Conservation (phyloP, 2,329 filamentous ascomycete species). For the Xenoacremonium recifei region DNA sequence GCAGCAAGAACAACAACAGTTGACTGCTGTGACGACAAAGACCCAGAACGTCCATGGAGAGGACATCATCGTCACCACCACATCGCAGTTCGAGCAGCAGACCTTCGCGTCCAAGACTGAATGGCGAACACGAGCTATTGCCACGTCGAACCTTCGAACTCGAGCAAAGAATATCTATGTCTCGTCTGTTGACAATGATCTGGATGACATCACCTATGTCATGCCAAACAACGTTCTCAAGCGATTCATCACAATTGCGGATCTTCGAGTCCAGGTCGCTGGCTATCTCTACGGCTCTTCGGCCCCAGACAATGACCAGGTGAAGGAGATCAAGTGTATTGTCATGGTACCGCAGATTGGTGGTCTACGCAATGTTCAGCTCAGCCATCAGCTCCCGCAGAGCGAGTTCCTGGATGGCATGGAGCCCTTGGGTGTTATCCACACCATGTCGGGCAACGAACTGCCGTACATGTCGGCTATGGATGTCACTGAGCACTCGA, state of each 20-base stretch:
- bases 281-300: conserved; percentile 94
- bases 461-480: conserved; percentile 93
- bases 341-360: conserved; percentile 98
- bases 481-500: conserved; percentile 92
- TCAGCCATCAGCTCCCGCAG: conserved; percentile 86
- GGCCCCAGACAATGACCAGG: conserved; percentile 89
- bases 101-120: conserved; percentile 98
- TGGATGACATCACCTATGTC: conserved; percentile 91
- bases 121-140: conserved; percentile 95
- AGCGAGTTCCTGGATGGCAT: conserved; percentile 85
- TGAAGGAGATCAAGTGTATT: conserved; percentile 96
- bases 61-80: conserved; percentile 97
- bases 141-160: conserved; percentile 90
- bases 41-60: conserved; percentile 96
- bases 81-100: conserved; percentile 95
- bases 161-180: conserved; percentile 98
- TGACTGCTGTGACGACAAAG: conserved; percentile 97
- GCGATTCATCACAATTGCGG: conserved; percentile 95
- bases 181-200: conserved; percentile 87
- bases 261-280: conserved; percentile 93
- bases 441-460: conserved; percentile 93
- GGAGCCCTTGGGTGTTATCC: conserved; percentile 91
- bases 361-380: conserved; percentile 84
- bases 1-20: conserved; percentile 92
- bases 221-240: conserved; percentile 99